phyloP scores from a whole-genome alignment of 192 early-diverging fungal species.

The Coemansia guatemalensis region DNA sequence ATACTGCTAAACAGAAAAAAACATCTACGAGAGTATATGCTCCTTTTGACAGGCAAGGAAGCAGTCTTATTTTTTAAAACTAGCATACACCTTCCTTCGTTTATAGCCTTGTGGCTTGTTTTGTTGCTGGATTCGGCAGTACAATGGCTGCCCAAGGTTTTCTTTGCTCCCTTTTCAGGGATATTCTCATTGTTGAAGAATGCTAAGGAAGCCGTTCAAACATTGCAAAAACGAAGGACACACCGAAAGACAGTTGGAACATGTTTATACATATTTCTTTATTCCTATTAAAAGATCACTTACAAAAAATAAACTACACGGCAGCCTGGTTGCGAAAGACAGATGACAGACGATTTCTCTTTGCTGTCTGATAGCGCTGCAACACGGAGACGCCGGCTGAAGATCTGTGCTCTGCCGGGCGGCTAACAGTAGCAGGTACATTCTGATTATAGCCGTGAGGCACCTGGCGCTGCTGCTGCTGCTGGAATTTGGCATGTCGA shows the following conservation, averaged over 20 bases:
- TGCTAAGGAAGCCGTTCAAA: too few relatives aligned
- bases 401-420: neutral
- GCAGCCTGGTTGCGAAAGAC: slow-evolving; percentile 21
- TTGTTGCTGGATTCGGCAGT: too few relatives aligned
- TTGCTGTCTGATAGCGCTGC: slow-evolving; percentile 30
- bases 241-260: neutral
- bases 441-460: too few relatives aligned
- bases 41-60: too few relatives aligned
- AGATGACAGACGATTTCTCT: slow-evolving; percentile 27
- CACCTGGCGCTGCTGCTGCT: neutral
- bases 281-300: too few relatives aligned
- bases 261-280: neutral
- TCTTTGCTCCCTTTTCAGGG: slow-evolving; percentile 3
- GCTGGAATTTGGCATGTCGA: slow-evolving; percentile 11
- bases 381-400: slow-evolving; percentile 9
- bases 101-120: too few relatives aligned
- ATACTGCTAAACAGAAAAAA: too few relatives aligned
- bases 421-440: too few relatives aligned
- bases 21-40: too few relatives aligned
- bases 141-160: neutral
- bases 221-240: neutral
- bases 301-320: slow-evolving; percentile 1
- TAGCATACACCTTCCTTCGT: too few relatives aligned
- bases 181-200: neutral
- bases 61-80: too few relatives aligned